Evolutionary conservation across 371 early-diverging fungal genomes (phyloP).

Genomic region (Syncephalastrum racemosum): DNA sequence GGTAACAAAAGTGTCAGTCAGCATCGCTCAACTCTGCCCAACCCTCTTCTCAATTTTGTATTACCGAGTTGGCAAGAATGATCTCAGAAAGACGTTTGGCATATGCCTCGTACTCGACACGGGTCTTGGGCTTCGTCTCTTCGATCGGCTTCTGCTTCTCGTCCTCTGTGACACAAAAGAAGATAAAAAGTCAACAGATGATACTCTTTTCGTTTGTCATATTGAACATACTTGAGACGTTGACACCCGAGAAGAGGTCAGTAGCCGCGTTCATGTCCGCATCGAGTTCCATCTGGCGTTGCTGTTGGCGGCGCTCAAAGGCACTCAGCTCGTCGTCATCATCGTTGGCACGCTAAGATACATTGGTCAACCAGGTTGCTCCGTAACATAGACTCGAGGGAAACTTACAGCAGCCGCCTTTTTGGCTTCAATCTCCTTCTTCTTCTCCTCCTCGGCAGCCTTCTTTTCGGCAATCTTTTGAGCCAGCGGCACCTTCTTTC

Average conservation of each 20-base stretch:
- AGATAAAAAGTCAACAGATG: too few species aligned
- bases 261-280: slow-evolving; percentile 84
- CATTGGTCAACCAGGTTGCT: neutral
- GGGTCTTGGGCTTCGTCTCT: slow-evolving; percentile 75
- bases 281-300: slow-evolving; percentile 70
- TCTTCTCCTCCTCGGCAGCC: slow-evolving; percentile 70
- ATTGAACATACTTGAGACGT: slow-evolving; percentile 57
- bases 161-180: slow-evolving; percentile 27
- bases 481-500: slow-evolving; percentile 70
- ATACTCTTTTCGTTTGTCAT: too few species aligned
- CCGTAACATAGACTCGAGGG: neutral
- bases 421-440: slow-evolving; percentile 55
- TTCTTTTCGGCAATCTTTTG: slow-evolving; percentile 80
- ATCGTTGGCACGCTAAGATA: slow-evolving; percentile 18
- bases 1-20: neutral
- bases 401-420: slow-evolving; percentile 43
- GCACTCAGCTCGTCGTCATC: slow-evolving; percentile 69
- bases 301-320: slow-evolving; percentile 61
- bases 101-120: slow-evolving; percentile 82
- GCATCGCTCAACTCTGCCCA: slow-evolving; percentile 4
- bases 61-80: slow-evolving; percentile 71
- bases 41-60: slow-evolving; percentile 35
- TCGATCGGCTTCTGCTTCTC: slow-evolving; percentile 57
- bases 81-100: slow-evolving; percentile 66
- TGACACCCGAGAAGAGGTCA: slow-evolving; percentile 78